Conservation (phyloP, 495 filamentous ascomycete genomes). For the Extremus antarcticus region DNA sequence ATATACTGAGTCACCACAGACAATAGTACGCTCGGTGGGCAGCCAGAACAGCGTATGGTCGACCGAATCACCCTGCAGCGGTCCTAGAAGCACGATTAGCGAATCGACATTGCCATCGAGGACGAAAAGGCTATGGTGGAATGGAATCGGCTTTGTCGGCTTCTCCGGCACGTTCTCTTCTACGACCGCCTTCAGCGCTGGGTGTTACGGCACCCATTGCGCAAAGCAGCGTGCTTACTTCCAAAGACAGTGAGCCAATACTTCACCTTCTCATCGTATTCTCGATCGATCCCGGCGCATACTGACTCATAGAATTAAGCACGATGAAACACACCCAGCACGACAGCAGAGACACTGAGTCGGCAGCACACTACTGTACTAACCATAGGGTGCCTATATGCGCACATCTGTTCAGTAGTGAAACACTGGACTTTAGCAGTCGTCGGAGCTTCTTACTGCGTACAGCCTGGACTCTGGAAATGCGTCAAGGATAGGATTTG, state of each 20-base stretch:
- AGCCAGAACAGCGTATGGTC: slow-evolving; percentile 12
- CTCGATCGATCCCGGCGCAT: slow-evolving; percentile 24
- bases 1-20: slow-evolving; percentile 7
- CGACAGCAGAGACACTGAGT: too few relatives aligned
- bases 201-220: too few relatives aligned
- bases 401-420: too few relatives aligned
- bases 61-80: slow-evolving; percentile 7
- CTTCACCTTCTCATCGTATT: slow-evolving; percentile 28
- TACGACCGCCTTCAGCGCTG: too few relatives aligned
- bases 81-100: slow-evolving; percentile 2
- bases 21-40: slow-evolving; percentile 2
- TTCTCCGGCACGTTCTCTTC: slow-evolving; percentile 20
- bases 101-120: slow-evolving; percentile 20
- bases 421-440: too few relatives aligned
- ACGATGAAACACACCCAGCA: neutral
- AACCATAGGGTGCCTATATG: slow-evolving; percentile 20
- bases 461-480: slow-evolving; percentile 22
- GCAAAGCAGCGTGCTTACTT: neutral
- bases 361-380: too few relatives aligned
- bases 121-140: slow-evolving; percentile 21
- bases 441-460: slow-evolving; percentile 3
- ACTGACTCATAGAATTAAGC: slow-evolving; percentile 6
- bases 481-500: slow-evolving; percentile 27
- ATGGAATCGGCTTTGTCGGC: slow-evolving; percentile 24
- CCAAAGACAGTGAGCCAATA: slow-evolving; percentile 26